phyloP scores from a whole-genome alignment of 257 asterid genomes.

The Solanum megistacrolobum region DNA sequence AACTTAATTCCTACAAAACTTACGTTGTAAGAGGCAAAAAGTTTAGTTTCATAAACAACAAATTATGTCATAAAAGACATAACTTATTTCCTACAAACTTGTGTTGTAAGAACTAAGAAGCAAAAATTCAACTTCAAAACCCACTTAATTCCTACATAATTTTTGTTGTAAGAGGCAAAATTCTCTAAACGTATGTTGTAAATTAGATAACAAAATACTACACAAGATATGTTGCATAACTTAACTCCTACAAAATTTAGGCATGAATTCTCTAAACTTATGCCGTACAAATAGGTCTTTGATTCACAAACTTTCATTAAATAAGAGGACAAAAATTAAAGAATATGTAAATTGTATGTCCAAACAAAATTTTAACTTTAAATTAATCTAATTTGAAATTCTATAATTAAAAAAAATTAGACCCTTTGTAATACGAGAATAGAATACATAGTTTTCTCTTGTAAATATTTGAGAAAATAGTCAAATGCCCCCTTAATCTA shows the following conservation, averaged over 20 bases:
- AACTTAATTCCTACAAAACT: not conserved
- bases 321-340: too few species aligned
- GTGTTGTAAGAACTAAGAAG: rapidly evolving
- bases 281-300: too few species aligned
- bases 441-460: not conserved
- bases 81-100: not conserved
- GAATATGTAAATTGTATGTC: not conserved
- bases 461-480: too few species aligned
- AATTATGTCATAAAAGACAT: too few species aligned
- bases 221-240: not conserved
- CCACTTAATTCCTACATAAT: too few species aligned
- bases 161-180: not conserved
- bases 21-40: not conserved
- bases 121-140: too few species aligned
- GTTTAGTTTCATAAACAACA: too few species aligned
- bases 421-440: not conserved
- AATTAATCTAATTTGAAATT: not conserved
- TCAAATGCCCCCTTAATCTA: too few species aligned
- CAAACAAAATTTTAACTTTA: not conserved
- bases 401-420: too few species aligned
- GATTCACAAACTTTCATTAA: not conserved
- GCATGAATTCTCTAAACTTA: not conserved
- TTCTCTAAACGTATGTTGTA: not conserved
- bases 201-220: not conserved
- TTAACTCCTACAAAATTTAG: not conserved